Base-by-base conservation (phyloP, 306 rosid species). In the Cercis canadensis region DNA sequence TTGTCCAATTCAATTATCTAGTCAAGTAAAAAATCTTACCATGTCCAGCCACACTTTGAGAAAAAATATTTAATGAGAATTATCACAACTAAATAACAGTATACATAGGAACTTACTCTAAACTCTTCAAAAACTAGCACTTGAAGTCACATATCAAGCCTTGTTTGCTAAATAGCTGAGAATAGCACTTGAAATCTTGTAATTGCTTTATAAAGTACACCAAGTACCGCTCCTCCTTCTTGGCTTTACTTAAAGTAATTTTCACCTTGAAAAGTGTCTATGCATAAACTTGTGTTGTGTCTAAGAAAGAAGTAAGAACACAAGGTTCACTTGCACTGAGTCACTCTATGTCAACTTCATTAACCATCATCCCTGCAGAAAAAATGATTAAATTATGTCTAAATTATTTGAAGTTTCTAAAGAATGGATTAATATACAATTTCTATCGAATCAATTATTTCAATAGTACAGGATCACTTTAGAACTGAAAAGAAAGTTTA, bases 321-420 rank as follows among this genome's bases (percentile, higher is more conserved):
- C 67, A 29, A 44, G 67, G 55, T 49, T 14, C 40, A 61, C 18
- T 51, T 47, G 10, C 21, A 11, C 51, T 16, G 50, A 53, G 14
- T 46, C n/a, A n/a, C n/a, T n/a, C n/a, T n/a, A n/a, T n/a, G 67
- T 24, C 9, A 54, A 59, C n/a, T 44, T 40, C 11, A 32, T 40
- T 46, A 50, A 51, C 45, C 36, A 49, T 69, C 43, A 24, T 12
- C 72, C 67, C 67, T 59, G 64, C 46, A 78, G 50, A 74, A 29
- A 46, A 9, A 67, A 53, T 58, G 47, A 39, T 37, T 7, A 70
- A n/a, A 39, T 36, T 17, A 71, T 47, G 8, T 16, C 47, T 17
- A 45, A 19, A 19, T 8, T 29, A 16, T 41, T 13, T 4, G 32
- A 69, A 11, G 39, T 47, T n/a, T 24, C 36, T 32, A 8, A 1